These are phyloP conservation scores for Penicillium turbatum DNA, from an alignment of 495 filamentous ascomycete species.

Conservation along the genomic window DNA sequence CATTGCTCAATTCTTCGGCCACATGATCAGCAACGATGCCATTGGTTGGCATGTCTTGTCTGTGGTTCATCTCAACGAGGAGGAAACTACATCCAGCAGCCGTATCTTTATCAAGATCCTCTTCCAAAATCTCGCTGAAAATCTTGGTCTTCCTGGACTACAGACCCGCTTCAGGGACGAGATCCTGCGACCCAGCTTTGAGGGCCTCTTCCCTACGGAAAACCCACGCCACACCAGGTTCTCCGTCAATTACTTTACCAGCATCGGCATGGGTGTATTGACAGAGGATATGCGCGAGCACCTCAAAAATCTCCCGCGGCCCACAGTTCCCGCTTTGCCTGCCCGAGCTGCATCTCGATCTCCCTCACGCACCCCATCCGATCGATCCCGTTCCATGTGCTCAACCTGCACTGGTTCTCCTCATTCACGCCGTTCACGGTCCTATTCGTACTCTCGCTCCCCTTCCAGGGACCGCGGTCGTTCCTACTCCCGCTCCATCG, in stretches of 20 bases:
- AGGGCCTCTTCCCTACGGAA: constrained; percentile 84
- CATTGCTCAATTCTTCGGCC: constrained; percentile 90
- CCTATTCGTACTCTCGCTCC: constrained; percentile 41
- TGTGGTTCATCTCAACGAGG: constrained; percentile 84
- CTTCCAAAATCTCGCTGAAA: constrained; percentile 87
- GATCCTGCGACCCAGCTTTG: constrained; percentile 68
- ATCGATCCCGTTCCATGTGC: constrained; percentile 47
- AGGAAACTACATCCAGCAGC: constrained; percentile 90
- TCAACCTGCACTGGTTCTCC: constrained; percentile 38
- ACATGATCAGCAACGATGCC: constrained; percentile 80
- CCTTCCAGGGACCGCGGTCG: constrained; percentile 32
- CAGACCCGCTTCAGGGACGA: constrained; percentile 73
- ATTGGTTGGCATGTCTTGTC: constrained; percentile 89
- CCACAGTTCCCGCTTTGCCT: constrained; percentile 63
- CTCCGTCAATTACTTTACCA: constrained; percentile 98
- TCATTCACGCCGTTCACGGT: constrained; percentile 32
- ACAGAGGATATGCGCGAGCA: constrained; percentile 94
- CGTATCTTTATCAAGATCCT: constrained; percentile 98
- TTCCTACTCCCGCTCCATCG: constrained; percentile 38
- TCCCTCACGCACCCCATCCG: constrained; percentile 36
- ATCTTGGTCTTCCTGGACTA: constrained; percentile 76
- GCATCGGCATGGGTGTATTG: constrained; percentile 88
- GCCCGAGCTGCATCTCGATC: constrained; percentile 19
- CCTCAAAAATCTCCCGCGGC: constrained; percentile 79
- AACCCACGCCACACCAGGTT: constrained; percentile 88